Base-by-base conservation (phyloP, 306 rosid genomes). In the Styphnolobium japonicum region DNA sequence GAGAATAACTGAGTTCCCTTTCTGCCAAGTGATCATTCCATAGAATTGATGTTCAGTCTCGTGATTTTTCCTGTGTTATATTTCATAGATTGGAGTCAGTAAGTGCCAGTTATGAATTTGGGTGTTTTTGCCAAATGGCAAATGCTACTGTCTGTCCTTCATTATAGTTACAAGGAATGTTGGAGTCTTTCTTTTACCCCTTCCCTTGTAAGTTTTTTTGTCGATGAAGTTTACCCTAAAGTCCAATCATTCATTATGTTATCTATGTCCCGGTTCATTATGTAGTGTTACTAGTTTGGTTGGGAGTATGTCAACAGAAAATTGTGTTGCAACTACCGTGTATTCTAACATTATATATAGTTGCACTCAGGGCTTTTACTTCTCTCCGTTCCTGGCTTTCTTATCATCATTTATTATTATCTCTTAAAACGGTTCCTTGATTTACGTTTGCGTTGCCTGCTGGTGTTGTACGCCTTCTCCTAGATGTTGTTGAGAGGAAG, bases 101-200 rank as follows among this genome's bases (percentile, higher is more conserved):
- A 65, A 29, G 52, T 79, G 53, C 27, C 46, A 48, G 61, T 66
- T 71, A 70, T 37, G 21, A 42, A 67, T 73, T 52, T 66, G 67
- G 81, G 67, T 81, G 62, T 81, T 58, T 87, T 85, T 83, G 83
- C 90, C 80, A 55, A 81, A 83, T 82, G 80, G 78, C 71, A 79
- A 65, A 82, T 85, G 79, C 74, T 56, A n/a, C 73, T 33, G 25
- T 61, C 51, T 72, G 57, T 63, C 71, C 43, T 55, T 72, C 14
- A 31, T 43, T 42, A 42, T 36, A 39, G 67, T 76, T 85, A 57
- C 56, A 65, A 53, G 77, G 82, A 76, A 53, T 56, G 43, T 42
- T n/a, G 60, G 79, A 75, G 56, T 75, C 73, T 71, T 81, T 60
- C 66, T 69, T 75, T 29, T 73, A 72, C 73, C 86, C 46, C 57